Percentiles rank a stretch among this genome's conserved stretches.
phyloP scores from a whole-genome alignment of 2,329 filamentous ascomycete species.

The Neobulgaria alba region DNA sequence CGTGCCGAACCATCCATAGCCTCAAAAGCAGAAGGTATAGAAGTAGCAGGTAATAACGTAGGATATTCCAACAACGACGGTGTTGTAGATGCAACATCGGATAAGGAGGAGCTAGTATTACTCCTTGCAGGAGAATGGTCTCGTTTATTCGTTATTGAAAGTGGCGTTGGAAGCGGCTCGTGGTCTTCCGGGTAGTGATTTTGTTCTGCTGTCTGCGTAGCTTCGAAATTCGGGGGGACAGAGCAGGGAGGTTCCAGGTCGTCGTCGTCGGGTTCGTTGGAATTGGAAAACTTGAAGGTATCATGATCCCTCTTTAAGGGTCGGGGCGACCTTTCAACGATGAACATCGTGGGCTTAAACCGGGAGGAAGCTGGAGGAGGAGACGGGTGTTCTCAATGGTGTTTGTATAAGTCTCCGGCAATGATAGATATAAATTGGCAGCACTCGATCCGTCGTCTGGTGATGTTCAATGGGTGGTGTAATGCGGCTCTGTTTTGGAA shows the following conservation, averaged over 20 bases:
- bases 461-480: no score
- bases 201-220: background rate
- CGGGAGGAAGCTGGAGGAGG: no score
- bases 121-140: slow-evolving; percentile 16
- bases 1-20: slow-evolving; percentile 14
- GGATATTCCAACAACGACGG: no score
- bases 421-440: no score
- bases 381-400: no score
- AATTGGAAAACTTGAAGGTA: slow-evolving; percentile 9
- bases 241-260: slow-evolving; percentile 13
- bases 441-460: no score
- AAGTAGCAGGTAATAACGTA: slow-evolving; percentile 3
- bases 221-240: slow-evolving; percentile 6
- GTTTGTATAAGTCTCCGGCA: no score
- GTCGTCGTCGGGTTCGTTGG: background rate
- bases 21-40: slow-evolving; percentile 17
- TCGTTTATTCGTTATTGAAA: slow-evolving; percentile 8
- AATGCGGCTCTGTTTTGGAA: no score
- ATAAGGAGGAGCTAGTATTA: slow-evolving; percentile 15
- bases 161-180: slow-evolving; percentile 8
- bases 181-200: no score
- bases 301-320: slow-evolving; percentile 17
- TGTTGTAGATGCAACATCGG: slow-evolving; percentile 15
- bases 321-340: slow-evolving; percentile 3
- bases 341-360: slow-evolving; percentile 10